Evolutionary conservation across 306 rosid genomes (phyloP).

Genomic region (Dalbergia cultrata): DNA sequence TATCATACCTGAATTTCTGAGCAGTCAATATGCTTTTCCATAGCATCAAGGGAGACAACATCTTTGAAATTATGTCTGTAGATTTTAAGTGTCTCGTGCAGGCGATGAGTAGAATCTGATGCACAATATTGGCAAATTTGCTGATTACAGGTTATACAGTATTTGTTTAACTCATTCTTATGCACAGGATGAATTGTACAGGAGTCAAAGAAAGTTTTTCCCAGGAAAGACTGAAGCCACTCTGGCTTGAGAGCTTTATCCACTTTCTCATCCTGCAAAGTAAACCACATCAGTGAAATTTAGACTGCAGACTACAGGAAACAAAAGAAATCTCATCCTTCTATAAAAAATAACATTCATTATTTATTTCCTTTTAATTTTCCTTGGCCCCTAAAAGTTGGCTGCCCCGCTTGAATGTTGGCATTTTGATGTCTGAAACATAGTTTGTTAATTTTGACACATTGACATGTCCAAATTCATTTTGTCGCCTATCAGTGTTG

Average conservation of each 20-base stretch:
- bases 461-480: background rate
- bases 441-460: background rate
- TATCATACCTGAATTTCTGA: slow-evolving; percentile 58
- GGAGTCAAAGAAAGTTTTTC: slow-evolving; percentile 32
- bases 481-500: background rate
- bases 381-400: background rate
- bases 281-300: slow-evolving; percentile 12
- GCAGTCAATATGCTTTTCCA: slow-evolving; percentile 51
- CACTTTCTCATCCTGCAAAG: slow-evolving; percentile 25
- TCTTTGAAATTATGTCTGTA: slow-evolving; percentile 49
- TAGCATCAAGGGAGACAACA: slow-evolving; percentile 46
- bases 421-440: background rate
- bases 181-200: slow-evolving; percentile 36
- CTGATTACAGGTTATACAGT: slow-evolving; percentile 47
- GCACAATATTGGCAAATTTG: slow-evolving; percentile 52
- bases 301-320: background rate
- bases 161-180: slow-evolving; percentile 44
- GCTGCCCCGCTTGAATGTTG: background rate
- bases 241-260: background rate
- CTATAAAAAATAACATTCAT: background rate
- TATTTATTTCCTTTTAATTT: background rate
- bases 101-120: slow-evolving; percentile 36
- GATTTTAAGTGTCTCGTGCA: slow-evolving; percentile 43
- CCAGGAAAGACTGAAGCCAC: slow-evolving; percentile 46
- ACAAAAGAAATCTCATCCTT: background rate